phyloP scores from a whole-genome alignment of 345 rosid species.

The Eucalyptus caleyi region DNA sequence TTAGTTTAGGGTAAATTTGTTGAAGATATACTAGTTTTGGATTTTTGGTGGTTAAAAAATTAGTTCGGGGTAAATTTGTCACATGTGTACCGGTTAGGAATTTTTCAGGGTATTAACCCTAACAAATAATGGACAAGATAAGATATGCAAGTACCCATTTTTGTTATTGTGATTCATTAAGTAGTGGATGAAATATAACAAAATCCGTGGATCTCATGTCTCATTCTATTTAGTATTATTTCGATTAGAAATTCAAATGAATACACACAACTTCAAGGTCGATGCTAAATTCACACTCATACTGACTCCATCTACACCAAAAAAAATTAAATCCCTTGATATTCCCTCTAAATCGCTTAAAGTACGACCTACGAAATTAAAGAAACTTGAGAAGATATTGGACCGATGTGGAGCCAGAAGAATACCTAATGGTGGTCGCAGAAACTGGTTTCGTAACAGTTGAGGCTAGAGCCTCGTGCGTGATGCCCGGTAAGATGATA shows the following conservation, averaged over 20 bases:
- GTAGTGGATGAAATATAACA: neutral
- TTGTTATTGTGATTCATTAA: accelerated
- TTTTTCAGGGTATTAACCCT: accelerated
- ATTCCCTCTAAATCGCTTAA: too few relatives aligned
- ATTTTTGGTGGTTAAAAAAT: accelerated
- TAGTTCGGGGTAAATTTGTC: accelerated
- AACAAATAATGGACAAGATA: neutral
- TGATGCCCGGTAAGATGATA: conserved; percentile 67
- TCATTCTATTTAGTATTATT: too few relatives aligned
- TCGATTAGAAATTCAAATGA: accelerated
- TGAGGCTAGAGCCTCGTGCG: conserved; percentile 64
- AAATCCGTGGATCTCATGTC: too few relatives aligned
- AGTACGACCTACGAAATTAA: conserved; percentile 35
- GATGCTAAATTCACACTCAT: too few relatives aligned
- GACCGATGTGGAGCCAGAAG: conserved; percentile 46
- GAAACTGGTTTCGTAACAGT: conserved; percentile 81
- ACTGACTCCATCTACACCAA: accelerated
- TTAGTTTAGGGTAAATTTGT: accelerated
- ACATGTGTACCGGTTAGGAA: accelerated
- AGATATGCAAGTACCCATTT: accelerated
- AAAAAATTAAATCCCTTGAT: too few relatives aligned
- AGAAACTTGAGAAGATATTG: conserved; percentile 69
- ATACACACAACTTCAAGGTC: too few relatives aligned
- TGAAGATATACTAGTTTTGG: accelerated
- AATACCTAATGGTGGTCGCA: conserved; percentile 72